These are phyloP conservation scores for Ramularia endophylla DNA, from an alignment of 2,329 filamentous ascomycete genomes.

Conservation along the genomic window DNA sequence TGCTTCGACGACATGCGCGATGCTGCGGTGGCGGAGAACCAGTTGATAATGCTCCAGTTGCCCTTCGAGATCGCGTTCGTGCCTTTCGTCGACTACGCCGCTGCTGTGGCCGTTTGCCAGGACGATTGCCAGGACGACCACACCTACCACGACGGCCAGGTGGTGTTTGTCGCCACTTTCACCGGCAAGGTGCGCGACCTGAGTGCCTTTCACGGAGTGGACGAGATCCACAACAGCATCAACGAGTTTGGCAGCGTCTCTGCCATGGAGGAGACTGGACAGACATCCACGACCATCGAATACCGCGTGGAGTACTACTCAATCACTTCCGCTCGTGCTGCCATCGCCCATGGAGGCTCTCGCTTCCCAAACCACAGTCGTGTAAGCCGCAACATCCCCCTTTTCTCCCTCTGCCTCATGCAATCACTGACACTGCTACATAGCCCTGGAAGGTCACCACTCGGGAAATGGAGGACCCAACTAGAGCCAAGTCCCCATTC, in stretches of 20 bases:
- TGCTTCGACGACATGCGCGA: slow-evolving; percentile 36
- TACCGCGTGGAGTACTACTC: slow-evolving; percentile 28
- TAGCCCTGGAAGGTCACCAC: slow-evolving; percentile 10
- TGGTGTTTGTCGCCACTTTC: slow-evolving; percentile 18
- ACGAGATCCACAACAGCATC: too few species aligned
- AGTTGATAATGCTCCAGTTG: slow-evolving; percentile 10
- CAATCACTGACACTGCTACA: slow-evolving; percentile 12
- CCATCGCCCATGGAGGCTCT: slow-evolving; percentile 5
- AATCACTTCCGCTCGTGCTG: slow-evolving; percentile 19
- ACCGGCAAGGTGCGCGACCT: slow-evolving; percentile 9
- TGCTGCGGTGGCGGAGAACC: slow-evolving; percentile 17
- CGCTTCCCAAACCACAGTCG: too few species aligned
- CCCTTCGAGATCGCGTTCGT: slow-evolving; percentile 9
- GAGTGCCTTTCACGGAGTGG: too few species aligned
- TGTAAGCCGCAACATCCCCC: not conserved
- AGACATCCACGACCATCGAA: slow-evolving; percentile 10
- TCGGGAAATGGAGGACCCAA: not conserved
- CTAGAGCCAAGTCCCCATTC: not conserved
- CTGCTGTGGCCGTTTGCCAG: not conserved
- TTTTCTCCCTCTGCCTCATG: not conserved
- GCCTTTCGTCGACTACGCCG: slow-evolving; percentile 17
- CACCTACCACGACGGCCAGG: slow-evolving; percentile 24
- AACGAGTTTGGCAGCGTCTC: slow-evolving; percentile 23
- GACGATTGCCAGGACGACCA: not conserved
- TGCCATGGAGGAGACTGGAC: slow-evolving; percentile 13